These are phyloP conservation scores for Alternaria alternata DNA, from an alignment of 2,329 filamentous ascomycete genomes.

Conservation along the genomic window DNA sequence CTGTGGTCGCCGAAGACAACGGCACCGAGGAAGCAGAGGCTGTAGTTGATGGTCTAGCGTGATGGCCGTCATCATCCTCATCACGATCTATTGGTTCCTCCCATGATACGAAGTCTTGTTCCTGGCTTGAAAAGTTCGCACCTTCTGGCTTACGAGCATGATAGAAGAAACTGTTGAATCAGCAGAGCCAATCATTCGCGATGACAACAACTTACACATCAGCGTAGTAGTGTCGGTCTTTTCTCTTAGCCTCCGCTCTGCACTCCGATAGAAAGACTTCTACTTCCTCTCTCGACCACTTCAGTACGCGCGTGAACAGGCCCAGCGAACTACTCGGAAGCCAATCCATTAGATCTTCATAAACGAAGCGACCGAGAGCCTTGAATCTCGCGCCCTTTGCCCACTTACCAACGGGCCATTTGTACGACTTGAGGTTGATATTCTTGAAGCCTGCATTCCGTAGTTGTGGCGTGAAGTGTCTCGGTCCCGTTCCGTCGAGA, in stretches of 20 bases:
- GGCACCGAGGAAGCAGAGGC: background rate
- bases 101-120: slow-evolving; percentile 26
- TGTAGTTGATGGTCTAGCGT: background rate
- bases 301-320: slow-evolving; percentile 40
- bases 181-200: background rate
- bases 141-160: slow-evolving; percentile 32
- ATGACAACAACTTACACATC: slow-evolving; percentile 28
- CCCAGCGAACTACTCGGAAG: slow-evolving; percentile 35
- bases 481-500: slow-evolving; percentile 52
- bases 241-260: slow-evolving; percentile 36
- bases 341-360: slow-evolving; percentile 40
- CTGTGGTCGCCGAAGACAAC: background rate
- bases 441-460: slow-evolving; percentile 37
- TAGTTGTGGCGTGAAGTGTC: slow-evolving; percentile 43
- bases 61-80: slow-evolving; percentile 20
- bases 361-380: slow-evolving; percentile 35
- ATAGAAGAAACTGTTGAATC: slow-evolving; percentile 33
- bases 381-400: slow-evolving; percentile 43
- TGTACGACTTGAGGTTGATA: slow-evolving; percentile 38
- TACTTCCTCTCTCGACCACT: slow-evolving; percentile 39
- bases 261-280: slow-evolving; percentile 41
- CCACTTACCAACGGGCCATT: slow-evolving; percentile 46
- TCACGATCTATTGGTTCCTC: slow-evolving; percentile 36
- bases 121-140: background rate
- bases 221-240: slow-evolving; percentile 37